Percentiles rank a stretch among this genome's conserved stretches.
These are phyloP conservation scores for Petasospora fabianii DNA, from an alignment of 1,139 yeast species.

Conservation along the genomic window DNA sequence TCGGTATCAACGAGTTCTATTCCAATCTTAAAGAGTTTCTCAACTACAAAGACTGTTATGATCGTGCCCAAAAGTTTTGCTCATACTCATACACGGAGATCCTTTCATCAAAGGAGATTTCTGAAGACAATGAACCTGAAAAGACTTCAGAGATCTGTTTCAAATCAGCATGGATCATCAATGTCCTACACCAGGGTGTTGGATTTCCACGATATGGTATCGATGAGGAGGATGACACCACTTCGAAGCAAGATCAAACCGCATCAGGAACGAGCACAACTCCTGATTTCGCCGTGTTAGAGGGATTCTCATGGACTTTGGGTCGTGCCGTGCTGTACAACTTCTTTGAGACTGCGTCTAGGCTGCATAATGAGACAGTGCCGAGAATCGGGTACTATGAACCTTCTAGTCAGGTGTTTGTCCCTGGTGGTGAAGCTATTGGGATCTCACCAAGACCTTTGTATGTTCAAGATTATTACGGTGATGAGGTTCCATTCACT, in stretches of 20 bases:
- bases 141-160: constrained; percentile 46
- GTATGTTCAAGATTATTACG: constrained; percentile 30
- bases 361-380: constrained; percentile 9
- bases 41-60: constrained; percentile 22
- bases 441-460: constrained; percentile 45
- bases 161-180: constrained; percentile 68
- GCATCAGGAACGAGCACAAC: constrained; percentile 6
- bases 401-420: constrained; percentile 47
- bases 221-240: constrained; percentile 29
- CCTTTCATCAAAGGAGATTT: constrained; percentile 36
- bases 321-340: constrained; percentile 73
- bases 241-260: constrained; percentile 8
- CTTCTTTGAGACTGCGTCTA: constrained; percentile 32
- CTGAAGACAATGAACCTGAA: constrained; percentile 35
- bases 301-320: constrained; percentile 78
- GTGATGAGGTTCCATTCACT: constrained; percentile 29
- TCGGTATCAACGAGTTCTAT: constrained; percentile 68
- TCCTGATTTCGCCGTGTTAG: constrained; percentile 50
- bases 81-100: constrained; percentile 20
- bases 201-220: constrained; percentile 62
- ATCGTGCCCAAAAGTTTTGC: constrained; percentile 20
- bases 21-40: constrained; percentile 20
- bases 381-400: constrained; percentile 43
- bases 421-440: constrained; percentile 50
- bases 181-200: constrained; percentile 68